Evolutionary conservation across 768 basidiomycete genomes (phyloP), one percentile per base, ranked within the genome.

Genomic region (Suillus sp.): DNA sequence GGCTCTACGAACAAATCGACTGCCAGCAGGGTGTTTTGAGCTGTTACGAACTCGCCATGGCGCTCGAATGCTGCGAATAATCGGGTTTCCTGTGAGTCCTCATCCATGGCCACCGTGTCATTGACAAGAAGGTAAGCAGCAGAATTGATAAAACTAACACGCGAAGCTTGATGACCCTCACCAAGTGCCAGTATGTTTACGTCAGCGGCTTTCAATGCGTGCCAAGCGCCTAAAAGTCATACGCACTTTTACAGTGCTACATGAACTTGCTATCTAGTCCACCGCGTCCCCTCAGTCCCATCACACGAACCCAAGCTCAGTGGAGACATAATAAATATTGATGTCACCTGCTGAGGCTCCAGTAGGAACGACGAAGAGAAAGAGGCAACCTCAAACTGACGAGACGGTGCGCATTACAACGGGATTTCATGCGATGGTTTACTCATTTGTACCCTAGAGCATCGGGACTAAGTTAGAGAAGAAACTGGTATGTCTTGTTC

Each of bases 1-100:
- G 83, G 80, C 51, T 81, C 76, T 13, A 69, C 67, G 59, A 74
- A 77, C 47, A 88, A 66, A 65, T 88, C 81, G 8, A 80, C 67
- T 4, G 75, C 70, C 3, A 91, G 79, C 8, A 93, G 77, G 3
- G 70, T 65, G 25, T 77, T 71, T 65, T 93, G 87, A 16, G 81
- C 66, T 40, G 79, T 77, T 11, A 80, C 60, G 67, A 93, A 87
- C 65, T 92, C 87, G 54, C 80, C 82, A 53, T 83, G 75, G 63
- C 82, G 84, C 64, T 88, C 89, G 68, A 90, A 92, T 13, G 82
- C 79, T 13, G 81, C 80, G 67, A 84, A 84, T 11, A 80, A 59
- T 60, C 75, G 84, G 37, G 71, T 75, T 60, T 88, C 86, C 20
- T 71, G 68, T 18, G 72, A 58, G 32, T 83, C 77, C 61, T 82